These are phyloP conservation scores for Arachnomyces sp. DNA, from an alignment of 2,329 filamentous ascomycete species.

Conservation along the genomic window DNA sequence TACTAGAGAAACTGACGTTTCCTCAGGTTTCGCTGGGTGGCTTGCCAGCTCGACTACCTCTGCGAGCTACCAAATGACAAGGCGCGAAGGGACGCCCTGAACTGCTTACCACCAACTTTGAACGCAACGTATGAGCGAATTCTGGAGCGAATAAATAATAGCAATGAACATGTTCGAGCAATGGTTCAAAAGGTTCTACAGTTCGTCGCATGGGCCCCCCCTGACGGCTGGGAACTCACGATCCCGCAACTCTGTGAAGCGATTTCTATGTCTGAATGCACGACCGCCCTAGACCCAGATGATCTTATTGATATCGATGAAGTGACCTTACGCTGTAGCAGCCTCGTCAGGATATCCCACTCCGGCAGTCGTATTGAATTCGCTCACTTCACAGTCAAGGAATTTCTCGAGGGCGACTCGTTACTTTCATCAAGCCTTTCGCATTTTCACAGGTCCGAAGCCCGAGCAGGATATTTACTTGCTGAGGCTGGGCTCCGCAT, in stretches of 20 bases:
- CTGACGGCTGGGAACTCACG: constrained; percentile 1
- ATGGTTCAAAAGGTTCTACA: constrained; percentile 13
- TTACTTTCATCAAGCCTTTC: background rate
- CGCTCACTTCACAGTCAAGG: constrained; percentile 20
- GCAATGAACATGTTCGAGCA: constrained; percentile 7
- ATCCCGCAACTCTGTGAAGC: constrained; percentile 13
- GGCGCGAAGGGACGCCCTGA: constrained; percentile 11
- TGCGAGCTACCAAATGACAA: constrained; percentile 12
- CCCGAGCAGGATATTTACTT: background rate
- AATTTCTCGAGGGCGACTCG: constrained; percentile 11
- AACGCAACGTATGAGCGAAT: constrained; percentile 19
- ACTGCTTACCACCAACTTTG: constrained; percentile 15
- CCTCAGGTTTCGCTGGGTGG: constrained; percentile 21
- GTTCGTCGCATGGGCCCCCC: constrained; percentile 8
- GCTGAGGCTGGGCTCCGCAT: background rate
- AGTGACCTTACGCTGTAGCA: constrained; percentile 15
- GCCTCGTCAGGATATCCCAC: constrained; percentile 13
- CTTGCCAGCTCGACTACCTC: constrained; percentile 20
- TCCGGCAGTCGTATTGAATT: constrained; percentile 10
- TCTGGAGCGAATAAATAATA: constrained; percentile 9
- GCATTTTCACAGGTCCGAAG: background rate
- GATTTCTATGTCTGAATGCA: constrained; percentile 8
- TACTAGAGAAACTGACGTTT: background rate
- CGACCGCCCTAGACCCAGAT: constrained; percentile 8
- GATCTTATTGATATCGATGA: constrained; percentile 10